These are phyloP conservation scores for Plenodomus tracheiphilus DNA, from an alignment of 2,329 filamentous ascomycete species.

Conservation along the genomic window DNA sequence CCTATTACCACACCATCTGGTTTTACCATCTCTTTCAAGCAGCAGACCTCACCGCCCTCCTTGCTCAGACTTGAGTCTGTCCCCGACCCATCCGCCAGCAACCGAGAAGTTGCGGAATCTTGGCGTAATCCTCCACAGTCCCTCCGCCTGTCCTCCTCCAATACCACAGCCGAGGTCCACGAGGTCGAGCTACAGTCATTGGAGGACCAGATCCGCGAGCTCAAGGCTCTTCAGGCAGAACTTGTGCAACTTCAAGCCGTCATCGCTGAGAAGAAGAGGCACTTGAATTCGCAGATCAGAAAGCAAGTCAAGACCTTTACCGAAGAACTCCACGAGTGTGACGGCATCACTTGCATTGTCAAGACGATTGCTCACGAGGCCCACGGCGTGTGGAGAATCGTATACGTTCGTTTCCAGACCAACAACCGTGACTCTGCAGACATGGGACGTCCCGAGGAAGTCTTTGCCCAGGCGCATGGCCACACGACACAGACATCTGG, in stretches of 20 bases:
- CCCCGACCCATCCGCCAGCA: conserved; percentile 35
- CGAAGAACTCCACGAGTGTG: conserved; percentile 48
- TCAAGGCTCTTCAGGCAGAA: conserved; percentile 45
- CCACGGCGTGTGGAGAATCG: conserved; percentile 36
- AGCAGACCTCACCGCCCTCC: conserved; percentile 39
- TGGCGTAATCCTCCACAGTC: conserved; percentile 44
- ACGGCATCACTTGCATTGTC: conserved; percentile 48
- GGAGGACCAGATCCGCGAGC: conserved; percentile 47
- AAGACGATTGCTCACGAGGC: conserved; percentile 45
- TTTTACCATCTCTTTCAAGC: conserved; percentile 47
- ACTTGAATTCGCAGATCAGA: conserved; percentile 36
- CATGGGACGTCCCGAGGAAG: conserved; percentile 34
- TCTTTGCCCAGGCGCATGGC: conserved; percentile 19
- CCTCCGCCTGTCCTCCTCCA: conserved; percentile 32
- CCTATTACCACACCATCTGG: conserved; percentile 36
- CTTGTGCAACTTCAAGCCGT: conserved; percentile 43
- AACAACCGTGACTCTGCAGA: conserved; percentile 13
- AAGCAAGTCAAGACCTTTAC: conserved; percentile 38
- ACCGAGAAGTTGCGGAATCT: conserved; percentile 32
- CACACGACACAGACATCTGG: conserved; percentile 22
- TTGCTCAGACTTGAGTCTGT: conserved; percentile 41
- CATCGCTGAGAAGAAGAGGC: conserved; percentile 41
- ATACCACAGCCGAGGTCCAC: conserved; percentile 6
- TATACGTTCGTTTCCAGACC: conserved; percentile 35
- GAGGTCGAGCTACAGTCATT: conserved; percentile 23